Evolutionary conservation across 768 basidiomycete genomes (phyloP), one percentile per base, ranked within the genome.

Genomic region (Pulveroboletus sp.): DNA sequence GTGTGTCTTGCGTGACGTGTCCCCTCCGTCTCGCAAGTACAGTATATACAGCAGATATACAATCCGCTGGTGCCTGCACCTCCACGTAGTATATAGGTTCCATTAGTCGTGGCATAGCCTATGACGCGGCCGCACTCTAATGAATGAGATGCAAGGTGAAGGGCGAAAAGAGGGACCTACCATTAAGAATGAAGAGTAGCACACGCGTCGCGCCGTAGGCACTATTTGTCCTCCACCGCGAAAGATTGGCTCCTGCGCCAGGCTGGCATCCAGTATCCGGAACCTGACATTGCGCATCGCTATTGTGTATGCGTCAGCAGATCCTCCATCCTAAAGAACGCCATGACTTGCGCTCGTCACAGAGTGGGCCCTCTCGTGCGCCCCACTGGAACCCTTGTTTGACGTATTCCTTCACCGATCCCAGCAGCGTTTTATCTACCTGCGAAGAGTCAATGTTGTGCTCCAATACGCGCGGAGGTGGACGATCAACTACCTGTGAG

Each of bases 321-420:
- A n/a, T 12, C 38, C 42, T 44, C 27, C 43, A 42, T 49, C 36
- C 5, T 7, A 21, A 51, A 26, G 8, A 48, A 30, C 40, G 8
- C 41, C 5, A n/a, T 21, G 39, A 83, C 95, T 80, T 61, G 97
- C 95, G 96, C 71, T 99, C 96, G 64, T 99, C 96, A 63, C 96
- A 98, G 36, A 99, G 66, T 35, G 96, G 96, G 7, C 96, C 96
- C 75, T 99, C 96, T 43, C 96, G 81, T 42, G 95, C 86, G 43
- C 93, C 96, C 96, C 96, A 98, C 64, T 96, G 96, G 84, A 99
- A 99, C 32, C 96, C 96, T 71, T 99, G 96, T 72, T 93, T 97
- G 62, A 99, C 86, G 55, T 93, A 87, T 57, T 98, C 95, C 71
- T 84, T 94, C 48, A 97, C 91, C 6, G 86, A 85, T 32, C 79